Evolutionary conservation across 768 basidiomycete species (phyloP).

Genomic region (Pleurotus tuoliensis): DNA sequence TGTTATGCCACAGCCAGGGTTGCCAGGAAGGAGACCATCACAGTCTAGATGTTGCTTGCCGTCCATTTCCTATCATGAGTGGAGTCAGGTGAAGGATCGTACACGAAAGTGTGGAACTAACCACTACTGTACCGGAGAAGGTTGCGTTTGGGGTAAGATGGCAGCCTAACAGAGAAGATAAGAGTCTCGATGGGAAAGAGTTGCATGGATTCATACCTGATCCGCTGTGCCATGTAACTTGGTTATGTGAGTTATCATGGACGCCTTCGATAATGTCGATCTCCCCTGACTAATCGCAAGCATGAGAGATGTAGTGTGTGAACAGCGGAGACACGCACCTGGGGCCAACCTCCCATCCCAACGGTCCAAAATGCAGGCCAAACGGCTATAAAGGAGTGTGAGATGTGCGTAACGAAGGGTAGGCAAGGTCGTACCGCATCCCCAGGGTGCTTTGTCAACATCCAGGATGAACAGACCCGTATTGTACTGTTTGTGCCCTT

Average conservation of each 20-base stretch:
- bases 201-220: conserved; percentile 40
- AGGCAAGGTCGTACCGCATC: conserved; percentile 59
- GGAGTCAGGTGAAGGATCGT: neutral
- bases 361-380: conserved; percentile 86
- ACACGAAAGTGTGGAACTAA: conserved; percentile 24
- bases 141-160: conserved; percentile 46
- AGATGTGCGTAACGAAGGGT: neutral
- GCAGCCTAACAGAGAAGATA: conserved; percentile 43
- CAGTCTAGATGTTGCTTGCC: conserved; percentile 51
- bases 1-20: conserved; percentile 73
- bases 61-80: conserved; percentile 35
- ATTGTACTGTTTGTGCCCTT: conserved; percentile 57
- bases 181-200: neutral
- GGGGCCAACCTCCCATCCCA: conserved; percentile 60
- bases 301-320: neutral
- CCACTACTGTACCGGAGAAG: conserved; percentile 63
- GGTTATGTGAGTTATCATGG: conserved; percentile 80
- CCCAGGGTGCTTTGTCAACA: conserved; percentile 80
- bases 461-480: conserved; percentile 85
- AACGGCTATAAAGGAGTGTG: conserved; percentile 39
- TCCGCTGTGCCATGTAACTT: conserved; percentile 77
- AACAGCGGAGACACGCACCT: conserved; percentile 35
- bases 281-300: conserved; percentile 56
- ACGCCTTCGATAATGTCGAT: conserved; percentile 86
- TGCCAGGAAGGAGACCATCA: conserved; percentile 45